Base-by-base conservation (phyloP, 106 monocot genomes). In the Xerophyta viscosa region DNA sequence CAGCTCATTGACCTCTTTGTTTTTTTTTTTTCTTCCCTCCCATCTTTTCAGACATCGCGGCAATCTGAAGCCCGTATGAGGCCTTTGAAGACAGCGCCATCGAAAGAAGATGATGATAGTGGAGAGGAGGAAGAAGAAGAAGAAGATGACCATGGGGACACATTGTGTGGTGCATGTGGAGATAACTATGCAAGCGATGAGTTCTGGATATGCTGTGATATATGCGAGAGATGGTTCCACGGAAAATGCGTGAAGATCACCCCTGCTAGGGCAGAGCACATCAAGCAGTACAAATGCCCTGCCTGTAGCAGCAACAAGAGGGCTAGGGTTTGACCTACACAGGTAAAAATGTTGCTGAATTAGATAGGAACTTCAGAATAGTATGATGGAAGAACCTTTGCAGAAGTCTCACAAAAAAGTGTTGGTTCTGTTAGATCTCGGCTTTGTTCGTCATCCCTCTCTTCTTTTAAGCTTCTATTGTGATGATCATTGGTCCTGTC, bases 231-330 rank as follows among this genome's bases (percentile, higher is more conserved):
- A 43, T 83, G 73, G 83, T 83, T 74, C 57, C 77, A 83, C 33
- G 84, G 78, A 0, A 74, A 75, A 46, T 84, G 84, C 22, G 78
- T 84, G 31, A 78, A 57, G 75, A 78, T 79, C 53, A 83, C 83
- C 15, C 78, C 83, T 9, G 84, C 84, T 11, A 33, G 64, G 17
- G 79, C 79, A 24, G 84, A 84, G 62, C 84, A 84, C 50, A 84
- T 84, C 71, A 84, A 84, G 64, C 78, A 84, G 61, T 84, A 84
- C 71, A 84, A 78, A 24, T 79, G 78, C 67, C 79, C 84, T 20
- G 71, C 67, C 31, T 84, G 84, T n/a, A n/a, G n/a, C 67, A 79
- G 71, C 77, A 77, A 76, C 74, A 84, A 79, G 56, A 62, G 78
- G 46, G 70, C 62, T 25, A 54, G 61, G 27, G 63, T 18, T 5